These are phyloP conservation scores for Arthrobotrys conoides DNA, from an alignment of 2,329 filamentous ascomycete species.

Conservation along the genomic window DNA sequence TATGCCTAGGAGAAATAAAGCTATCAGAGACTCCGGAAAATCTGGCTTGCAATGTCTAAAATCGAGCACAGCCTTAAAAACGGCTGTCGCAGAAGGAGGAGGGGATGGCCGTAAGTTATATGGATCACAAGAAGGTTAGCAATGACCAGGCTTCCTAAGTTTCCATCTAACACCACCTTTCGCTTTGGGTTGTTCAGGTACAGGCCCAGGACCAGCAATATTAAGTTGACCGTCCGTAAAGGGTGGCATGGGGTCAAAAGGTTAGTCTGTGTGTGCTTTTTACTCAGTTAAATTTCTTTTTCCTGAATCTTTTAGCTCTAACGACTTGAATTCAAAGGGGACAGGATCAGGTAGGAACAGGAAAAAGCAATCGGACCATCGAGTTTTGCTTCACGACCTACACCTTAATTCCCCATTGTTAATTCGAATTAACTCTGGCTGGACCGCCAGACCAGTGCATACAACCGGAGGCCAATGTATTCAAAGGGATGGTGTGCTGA, in stretches of 20 bases:
- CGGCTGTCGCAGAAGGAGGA: conserved; percentile 53
- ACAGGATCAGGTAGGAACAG: conserved; percentile 12
- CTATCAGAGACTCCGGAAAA: conserved; percentile 59
- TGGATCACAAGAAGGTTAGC: conserved; percentile 48
- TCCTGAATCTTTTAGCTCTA: conserved; percentile 28
- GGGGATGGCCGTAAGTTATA: conserved; percentile 48
- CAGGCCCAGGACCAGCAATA: conserved; percentile 47
- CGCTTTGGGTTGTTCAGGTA: conserved; percentile 60
- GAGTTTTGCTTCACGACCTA: conserved; percentile 37
- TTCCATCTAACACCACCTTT: conserved; percentile 52
- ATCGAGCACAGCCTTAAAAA: conserved; percentile 56
- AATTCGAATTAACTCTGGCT: conserved; percentile 16
- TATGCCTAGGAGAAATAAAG: conserved; percentile 43
- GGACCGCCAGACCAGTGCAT: conserved; percentile 31
- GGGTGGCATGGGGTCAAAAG: conserved; percentile 55
- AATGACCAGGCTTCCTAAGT: conserved; percentile 40
- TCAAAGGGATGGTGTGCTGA: conserved; percentile 60
- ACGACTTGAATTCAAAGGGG: conserved; percentile 3
- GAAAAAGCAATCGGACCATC: conserved; percentile 37
- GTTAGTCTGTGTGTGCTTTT: conserved; percentile 7
- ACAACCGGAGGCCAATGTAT: conserved; percentile 50
- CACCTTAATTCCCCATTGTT: conserved; percentile 47
- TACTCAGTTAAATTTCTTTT: conserved; percentile 25
- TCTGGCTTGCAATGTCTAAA: conserved; percentile 42
- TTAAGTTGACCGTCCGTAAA: conserved; percentile 48